Base-by-base conservation (phyloP, 1,139 yeast genomes). In the Sugiyamaella paludigena region DNA sequence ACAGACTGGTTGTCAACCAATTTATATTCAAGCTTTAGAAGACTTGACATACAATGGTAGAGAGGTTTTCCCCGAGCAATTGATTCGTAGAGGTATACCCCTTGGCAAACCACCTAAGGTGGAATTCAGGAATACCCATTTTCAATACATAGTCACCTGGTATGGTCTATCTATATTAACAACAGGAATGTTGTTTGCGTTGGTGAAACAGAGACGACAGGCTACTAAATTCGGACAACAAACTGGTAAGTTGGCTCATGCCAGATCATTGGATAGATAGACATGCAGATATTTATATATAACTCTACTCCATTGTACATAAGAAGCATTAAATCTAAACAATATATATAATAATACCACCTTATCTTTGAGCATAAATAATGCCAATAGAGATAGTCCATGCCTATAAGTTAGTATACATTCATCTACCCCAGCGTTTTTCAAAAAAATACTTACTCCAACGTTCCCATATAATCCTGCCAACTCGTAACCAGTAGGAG, bases 61-160 rank as follows among this genome's bases (percentile, higher is more conserved):
- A 4, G 70, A 62, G 52, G 48, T 61, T 40, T 52, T 60, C 24
- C 55, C 60, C n/a, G 65, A 60, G 34, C 68, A 64, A 40, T 54
- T 62, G 54, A 72, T 80, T 48, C 77, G 76, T 48, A 83, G 87
- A 13, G 99, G 98, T 43, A 94, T 91, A 4, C 99, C 99, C 2
- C 68, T 94, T 26, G 98, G 96, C 1, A 81, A 84, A 47, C 71
- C 76, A 5, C 94, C 97, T 11, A 80, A 80, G 60, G 81, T 92
- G 29, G 89, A 83, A 55, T 77, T 88, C 63, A 80, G 85, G 56
- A 94, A 92, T 67, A 89, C 91, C 63, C 99, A 92, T 65, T 72
- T 91, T 67, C 96, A 92, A 67, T 92, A 92, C 66, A 72, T 92
- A 61, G 79, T 88, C 19, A 92, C 99, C 0, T 92, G 99, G 99